phyloP scores from a whole-genome alignment of 148 eudicot genomes.

The Fagopyrum tataricum region DNA sequence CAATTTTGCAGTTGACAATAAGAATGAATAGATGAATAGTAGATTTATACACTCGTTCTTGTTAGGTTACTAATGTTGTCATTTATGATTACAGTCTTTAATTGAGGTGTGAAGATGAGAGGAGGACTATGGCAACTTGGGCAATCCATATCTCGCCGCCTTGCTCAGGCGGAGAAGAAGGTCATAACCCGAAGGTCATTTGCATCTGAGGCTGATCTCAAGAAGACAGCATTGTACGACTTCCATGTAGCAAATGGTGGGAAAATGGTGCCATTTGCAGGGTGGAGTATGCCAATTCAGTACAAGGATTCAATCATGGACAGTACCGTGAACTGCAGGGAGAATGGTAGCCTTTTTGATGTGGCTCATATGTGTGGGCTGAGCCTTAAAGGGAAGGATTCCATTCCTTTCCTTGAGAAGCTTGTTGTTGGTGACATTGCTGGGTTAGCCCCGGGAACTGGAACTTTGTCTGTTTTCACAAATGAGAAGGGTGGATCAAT shows the following conservation, averaged over 20 bases:
- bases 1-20: background rate
- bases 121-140: slow-evolving; percentile 98
- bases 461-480: slow-evolving; percentile 80
- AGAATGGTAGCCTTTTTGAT: slow-evolving; percentile 86
- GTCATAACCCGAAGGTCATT: slow-evolving; percentile 53
- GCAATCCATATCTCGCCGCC: slow-evolving; percentile 81
- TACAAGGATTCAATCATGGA: slow-evolving; percentile 98
- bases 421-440: slow-evolving; percentile 93
- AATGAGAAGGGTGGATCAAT: slow-evolving; percentile 96
- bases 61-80: background rate
- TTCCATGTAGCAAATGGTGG: slow-evolving; percentile 88
- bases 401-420: slow-evolving; percentile 83
- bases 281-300: slow-evolving; percentile 99
- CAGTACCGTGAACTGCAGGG: slow-evolving; percentile 82
- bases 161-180: slow-evolving; percentile 72
- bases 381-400: slow-evolving; percentile 82
- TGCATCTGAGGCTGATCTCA: slow-evolving; percentile 72
- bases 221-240: slow-evolving; percentile 76
- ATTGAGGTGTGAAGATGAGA: slow-evolving; percentile 44
- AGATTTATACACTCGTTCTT: background rate
- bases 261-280: slow-evolving; percentile 99
- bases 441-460: slow-evolving; percentile 79
- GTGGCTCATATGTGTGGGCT: slow-evolving; percentile 96
- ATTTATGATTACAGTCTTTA: background rate
- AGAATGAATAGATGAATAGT: background rate